Base-by-base conservation (phyloP, 2,329 filamentous ascomycete genomes). In the Claviceps sp. region DNA sequence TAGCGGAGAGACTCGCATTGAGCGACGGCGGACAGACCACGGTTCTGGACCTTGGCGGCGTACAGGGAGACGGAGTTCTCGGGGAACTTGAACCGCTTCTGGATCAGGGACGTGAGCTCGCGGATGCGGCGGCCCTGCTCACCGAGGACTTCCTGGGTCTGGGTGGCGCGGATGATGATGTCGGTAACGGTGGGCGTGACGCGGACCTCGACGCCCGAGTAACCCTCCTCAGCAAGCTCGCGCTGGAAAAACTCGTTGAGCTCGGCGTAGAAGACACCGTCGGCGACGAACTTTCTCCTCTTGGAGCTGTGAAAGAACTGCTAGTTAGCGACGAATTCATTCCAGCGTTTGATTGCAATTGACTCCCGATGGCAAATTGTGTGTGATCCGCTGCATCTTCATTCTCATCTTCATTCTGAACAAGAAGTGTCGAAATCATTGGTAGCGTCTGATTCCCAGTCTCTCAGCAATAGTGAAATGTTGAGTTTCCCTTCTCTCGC, bases 221-320 rank as follows among this genome's bases (percentile, higher is more conserved):
- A 98, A 68, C 93, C 93, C 80, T 98, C 94, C 85, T 98, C 93
- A 72, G 93, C 93, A 72, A 98, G 82, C 80, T 98, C 93, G 76
- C 93, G 91, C 84, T 97, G 93, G 88, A 98, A 98, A 86, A 98
- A 98, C 81, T 98, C 93, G 86, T 98, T 98, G 76, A 98, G 80
- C 80, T 98, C 93, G 80, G 93, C 93, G 78, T 96, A 98, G 88
- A 98, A 98, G 70, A 98, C 93, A 85, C 93, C 93, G 77, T 98
- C 93, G 65, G 86, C 87, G 72, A 91, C 85, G 79, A 90, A 91
- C 84, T 91, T 91, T 82, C 86, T 87, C 76, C 85, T 78, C 85
- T 91, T 91, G 74, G 86, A 90, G 75, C 86, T 90, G 52, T 54
- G 40, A 23, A 53, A 34, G 17, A 9, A n/a, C 23, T 14, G 17